A percentile compares a stretch with the other conserved stretches of the same genome.
Evolutionary conservation across 2,329 filamentous ascomycete genomes (phyloP).

Genomic region (Cladosporium sp.): DNA sequence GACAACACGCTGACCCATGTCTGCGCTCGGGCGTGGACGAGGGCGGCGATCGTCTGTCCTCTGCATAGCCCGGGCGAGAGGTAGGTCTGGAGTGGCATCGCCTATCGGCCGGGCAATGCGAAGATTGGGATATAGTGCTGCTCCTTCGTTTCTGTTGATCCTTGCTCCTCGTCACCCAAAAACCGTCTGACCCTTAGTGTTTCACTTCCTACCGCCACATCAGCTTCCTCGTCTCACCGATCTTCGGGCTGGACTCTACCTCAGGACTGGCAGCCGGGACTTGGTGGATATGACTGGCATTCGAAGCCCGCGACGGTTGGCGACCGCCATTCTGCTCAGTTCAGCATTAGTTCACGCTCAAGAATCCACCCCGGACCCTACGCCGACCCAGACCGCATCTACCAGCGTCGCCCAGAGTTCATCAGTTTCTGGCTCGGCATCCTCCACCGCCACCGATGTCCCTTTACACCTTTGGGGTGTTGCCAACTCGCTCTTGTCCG

Average conservation of each 20-base stretch:
- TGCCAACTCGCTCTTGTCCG: conserved; percentile 13
- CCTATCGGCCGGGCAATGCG: too few species aligned
- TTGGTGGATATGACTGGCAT: neutral
- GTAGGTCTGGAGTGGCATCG: too few species aligned
- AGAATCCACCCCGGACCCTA: neutral
- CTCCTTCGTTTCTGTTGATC: too few species aligned
- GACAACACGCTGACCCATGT: too few species aligned
- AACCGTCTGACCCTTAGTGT: too few species aligned
- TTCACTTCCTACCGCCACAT: too few species aligned
- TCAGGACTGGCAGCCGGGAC: neutral
- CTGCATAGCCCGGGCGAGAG: too few species aligned
- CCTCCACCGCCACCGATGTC: conserved; percentile 2
- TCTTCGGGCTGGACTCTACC: neutral
- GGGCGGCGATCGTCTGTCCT: too few species aligned
- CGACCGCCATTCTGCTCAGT: neutral
- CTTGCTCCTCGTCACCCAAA: too few species aligned
- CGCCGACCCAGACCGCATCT: neutral
- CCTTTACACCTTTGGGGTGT: conserved; percentile 12
- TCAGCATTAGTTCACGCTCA: neutral
- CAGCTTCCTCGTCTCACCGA: too few species aligned
- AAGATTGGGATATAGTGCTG: too few species aligned
- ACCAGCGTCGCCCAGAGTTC: neutral
- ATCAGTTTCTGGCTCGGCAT: neutral
- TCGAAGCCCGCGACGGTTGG: neutral
- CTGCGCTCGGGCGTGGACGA: too few species aligned